Base-by-base conservation (phyloP, 352 stramenopile species). In the Globisporangium cystogenes region DNA sequence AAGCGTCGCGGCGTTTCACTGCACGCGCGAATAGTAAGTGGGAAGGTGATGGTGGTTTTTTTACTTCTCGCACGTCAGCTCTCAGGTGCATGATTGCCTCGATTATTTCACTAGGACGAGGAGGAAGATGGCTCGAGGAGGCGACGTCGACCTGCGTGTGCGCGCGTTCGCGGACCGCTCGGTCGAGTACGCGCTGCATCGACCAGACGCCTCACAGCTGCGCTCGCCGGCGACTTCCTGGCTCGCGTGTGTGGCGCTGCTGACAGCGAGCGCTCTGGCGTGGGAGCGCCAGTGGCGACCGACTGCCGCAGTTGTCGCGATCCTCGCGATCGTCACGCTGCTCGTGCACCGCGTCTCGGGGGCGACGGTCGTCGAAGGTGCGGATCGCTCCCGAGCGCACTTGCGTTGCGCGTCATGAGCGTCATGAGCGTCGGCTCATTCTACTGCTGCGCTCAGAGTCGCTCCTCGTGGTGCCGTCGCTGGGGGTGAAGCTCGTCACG, bases 401-500 rank as follows among this genome's bases (percentile, higher is more conserved):
- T 6, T 29, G 26, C 2, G 26, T 29, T 29, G 26, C 26, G 26
- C 26, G 26, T 29, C 3, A 29, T 29, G n/a, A n/a, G n/a, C n/a
- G n/a, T n/a, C n/a, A n/a, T n/a, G 11, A 27, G 8, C 18, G 36
- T 20, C 33, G 31, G 35, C 26, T 33, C 8, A 16, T 21, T 29
- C 15, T 26, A 50, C 12, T 36, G 31, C 10, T 35, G 7, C 8
- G n/a, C 39, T 11, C 48, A 94, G 84, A 94, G 56, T 76, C 77
- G 24, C 68, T 90, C 65, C 57, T 95, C 20, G 78, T 93, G 27
- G 72, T 90, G 43, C 84, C 84, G 15, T 64, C 74, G 16, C 57
- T 90, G 16, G 84, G 84, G 36, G 70, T 93, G n/a, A 84, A 90
- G 47, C 53, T 95, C 41, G 69, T 64, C 53, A 84, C 74, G 46